These are phyloP conservation scores for Vitis riparia DNA, from an alignment of 164 flowering plant species.

Conservation along the genomic window DNA sequence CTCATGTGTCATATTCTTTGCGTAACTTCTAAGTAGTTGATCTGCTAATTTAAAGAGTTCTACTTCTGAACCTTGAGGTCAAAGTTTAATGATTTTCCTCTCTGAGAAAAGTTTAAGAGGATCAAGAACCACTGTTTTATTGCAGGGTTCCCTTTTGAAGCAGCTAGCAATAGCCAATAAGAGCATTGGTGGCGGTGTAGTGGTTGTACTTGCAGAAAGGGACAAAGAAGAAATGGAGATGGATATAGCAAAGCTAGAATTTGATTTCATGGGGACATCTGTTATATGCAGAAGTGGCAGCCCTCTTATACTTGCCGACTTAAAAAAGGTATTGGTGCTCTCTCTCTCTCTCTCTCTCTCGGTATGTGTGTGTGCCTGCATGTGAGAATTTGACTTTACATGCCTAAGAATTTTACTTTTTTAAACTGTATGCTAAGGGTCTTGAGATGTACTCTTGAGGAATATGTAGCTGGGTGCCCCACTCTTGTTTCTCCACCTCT, in stretches of 20 bases:
- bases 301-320: conserved; percentile 90
- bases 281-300: conserved; percentile 97
- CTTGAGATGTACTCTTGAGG: too few relatives aligned
- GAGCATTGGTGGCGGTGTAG: conserved; percentile 88
- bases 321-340: conserved; percentile 61
- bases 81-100: not conserved
- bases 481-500: not conserved
- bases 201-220: conserved; percentile 94
- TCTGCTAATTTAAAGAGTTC: not conserved
- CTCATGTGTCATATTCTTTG: not conserved
- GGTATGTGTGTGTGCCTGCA: too few relatives aligned
- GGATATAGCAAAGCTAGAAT: conserved; percentile 89
- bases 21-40: not conserved
- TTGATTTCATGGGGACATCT: conserved; percentile 90
- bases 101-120: not conserved
- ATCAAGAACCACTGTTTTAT: conserved; percentile 1
- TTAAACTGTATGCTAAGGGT: too few relatives aligned
- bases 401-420: too few relatives aligned
- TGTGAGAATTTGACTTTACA: too few relatives aligned
- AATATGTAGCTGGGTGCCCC: not conserved
- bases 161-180: conserved; percentile 94
- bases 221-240: conserved; percentile 97
- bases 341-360: not conserved
- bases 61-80: not conserved
- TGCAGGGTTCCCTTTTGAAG: conserved; percentile 92